Conservation (phyloP, 768 basidiomycete species). For the Exidia glandulosa region DNA sequence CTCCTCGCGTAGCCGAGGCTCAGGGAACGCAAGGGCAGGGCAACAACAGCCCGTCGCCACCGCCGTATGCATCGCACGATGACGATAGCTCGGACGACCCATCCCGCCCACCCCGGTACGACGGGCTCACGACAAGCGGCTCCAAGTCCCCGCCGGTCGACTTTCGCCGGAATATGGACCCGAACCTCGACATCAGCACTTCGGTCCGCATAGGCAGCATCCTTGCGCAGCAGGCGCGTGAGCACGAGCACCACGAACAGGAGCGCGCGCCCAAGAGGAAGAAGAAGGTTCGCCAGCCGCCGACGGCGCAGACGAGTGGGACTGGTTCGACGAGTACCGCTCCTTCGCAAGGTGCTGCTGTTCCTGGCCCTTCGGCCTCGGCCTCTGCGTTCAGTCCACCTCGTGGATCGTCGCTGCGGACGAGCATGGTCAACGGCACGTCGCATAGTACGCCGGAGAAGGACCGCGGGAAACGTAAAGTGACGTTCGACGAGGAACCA, state of each 20-base stretch:
- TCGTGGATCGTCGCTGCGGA: background rate
- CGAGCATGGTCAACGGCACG: background rate
- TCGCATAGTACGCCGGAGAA: constrained; percentile 8
- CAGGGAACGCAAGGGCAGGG: background rate
- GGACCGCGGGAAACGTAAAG: constrained; percentile 50
- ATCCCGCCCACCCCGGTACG: background rate
- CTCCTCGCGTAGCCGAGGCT: background rate
- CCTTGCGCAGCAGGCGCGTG: background rate
- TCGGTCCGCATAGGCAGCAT: constrained; percentile 24
- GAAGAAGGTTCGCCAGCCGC: background rate
- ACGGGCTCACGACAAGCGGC: background rate
- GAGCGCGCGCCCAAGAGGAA: background rate
- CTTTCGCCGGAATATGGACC: constrained; percentile 37
- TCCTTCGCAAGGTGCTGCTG: background rate
- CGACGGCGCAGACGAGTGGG: too few species aligned
- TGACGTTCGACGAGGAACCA: constrained; percentile 62
- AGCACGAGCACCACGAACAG: constrained; percentile 14
- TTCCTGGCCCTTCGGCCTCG: constrained; percentile 14
- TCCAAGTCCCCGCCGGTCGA: background rate
- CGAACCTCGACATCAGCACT: constrained; percentile 32
- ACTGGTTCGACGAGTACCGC: background rate
- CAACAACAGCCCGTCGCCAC: background rate
- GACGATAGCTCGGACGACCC: background rate
- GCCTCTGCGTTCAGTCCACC: constrained; percentile 8
- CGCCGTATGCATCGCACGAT: background rate